A percentile compares a stretch with the other conserved stretches of the same genome.
Evolutionary conservation across 208 protist genomes (phyloP).

Genomic region (Borovskyia barvae): DNA sequence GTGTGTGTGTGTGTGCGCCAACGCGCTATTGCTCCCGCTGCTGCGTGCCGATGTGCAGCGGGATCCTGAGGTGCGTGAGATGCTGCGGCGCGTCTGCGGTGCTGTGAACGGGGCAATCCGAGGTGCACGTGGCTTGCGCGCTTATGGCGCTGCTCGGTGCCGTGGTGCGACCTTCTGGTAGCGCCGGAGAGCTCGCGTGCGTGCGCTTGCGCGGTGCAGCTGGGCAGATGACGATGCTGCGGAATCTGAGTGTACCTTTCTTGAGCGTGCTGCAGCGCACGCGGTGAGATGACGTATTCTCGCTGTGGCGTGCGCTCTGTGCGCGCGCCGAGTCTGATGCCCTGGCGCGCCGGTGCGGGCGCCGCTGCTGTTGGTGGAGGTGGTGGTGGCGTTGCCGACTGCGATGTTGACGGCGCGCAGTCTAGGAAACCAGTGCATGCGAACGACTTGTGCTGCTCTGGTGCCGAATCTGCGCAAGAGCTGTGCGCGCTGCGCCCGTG

Average conservation of each 20-base stretch:
- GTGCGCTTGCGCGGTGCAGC: neutral
- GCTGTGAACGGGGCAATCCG: too few species aligned
- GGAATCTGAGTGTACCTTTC: conserved; percentile 28
- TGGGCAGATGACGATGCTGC: conserved; percentile 18
- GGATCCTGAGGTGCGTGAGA: too few species aligned
- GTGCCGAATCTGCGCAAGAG: conserved; percentile 46
- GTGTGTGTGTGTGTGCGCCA: too few species aligned
- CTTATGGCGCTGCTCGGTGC: too few species aligned
- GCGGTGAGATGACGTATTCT: conserved; percentile 12
- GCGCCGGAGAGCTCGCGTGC: neutral
- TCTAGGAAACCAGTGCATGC: conserved; percentile 38
- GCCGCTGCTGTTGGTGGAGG: neutral
- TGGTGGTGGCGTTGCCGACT: neutral
- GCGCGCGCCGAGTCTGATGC: conserved; percentile 8
- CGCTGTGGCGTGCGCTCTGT: conserved; percentile 11
- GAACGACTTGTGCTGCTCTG: conserved; percentile 26
- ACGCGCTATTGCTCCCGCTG: too few species aligned
- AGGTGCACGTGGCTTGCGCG: too few species aligned
- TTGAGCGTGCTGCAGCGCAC: conserved; percentile 18
- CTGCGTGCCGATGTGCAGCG: too few species aligned
- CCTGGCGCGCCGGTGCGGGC: neutral
- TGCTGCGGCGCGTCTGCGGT: too few species aligned
- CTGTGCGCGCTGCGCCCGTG: neutral
- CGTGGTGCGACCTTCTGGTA: too few species aligned
- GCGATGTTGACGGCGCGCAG: conserved; percentile 6